A percentile compares a stretch with the other conserved stretches of the same genome.
Conservation (phyloP, 2,329 filamentous ascomycete genomes). For the Exophiala lecanii-corni region DNA sequence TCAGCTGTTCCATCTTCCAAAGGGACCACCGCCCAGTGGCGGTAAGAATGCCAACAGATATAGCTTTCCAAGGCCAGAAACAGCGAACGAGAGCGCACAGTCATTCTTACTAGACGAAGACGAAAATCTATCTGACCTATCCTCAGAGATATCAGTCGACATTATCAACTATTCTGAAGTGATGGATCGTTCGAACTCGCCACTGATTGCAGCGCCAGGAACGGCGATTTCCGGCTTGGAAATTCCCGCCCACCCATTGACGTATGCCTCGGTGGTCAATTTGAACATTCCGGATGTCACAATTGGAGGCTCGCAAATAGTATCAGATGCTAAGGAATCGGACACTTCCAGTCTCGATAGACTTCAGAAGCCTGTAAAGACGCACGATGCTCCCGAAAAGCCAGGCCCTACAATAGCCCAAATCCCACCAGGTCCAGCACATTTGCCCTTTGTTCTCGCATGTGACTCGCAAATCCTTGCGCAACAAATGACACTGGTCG, state of each 20-base stretch:
- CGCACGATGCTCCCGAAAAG: background rate
- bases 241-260: slow-evolving; percentile 42
- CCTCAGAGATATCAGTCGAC: slow-evolving; percentile 49
- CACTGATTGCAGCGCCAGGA: slow-evolving; percentile 31
- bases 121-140: slow-evolving; percentile 52
- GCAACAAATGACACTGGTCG: slow-evolving; percentile 60
- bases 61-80: slow-evolving; percentile 25
- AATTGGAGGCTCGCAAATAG: background rate
- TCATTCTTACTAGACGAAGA: slow-evolving; percentile 53
- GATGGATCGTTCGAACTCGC: slow-evolving; percentile 29
- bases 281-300: slow-evolving; percentile 24
- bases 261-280: slow-evolving; percentile 44
- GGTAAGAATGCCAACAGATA: slow-evolving; percentile 27
- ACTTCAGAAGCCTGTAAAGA: background rate
- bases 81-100: slow-evolving; percentile 27
- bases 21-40: slow-evolving; percentile 25
- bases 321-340: background rate
- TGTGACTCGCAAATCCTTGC: slow-evolving; percentile 58
- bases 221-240: slow-evolving; percentile 37
- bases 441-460: slow-evolving; percentile 60
- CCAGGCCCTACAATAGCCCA: slow-evolving; percentile 9
- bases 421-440: slow-evolving; percentile 32
- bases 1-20: slow-evolving; percentile 21
- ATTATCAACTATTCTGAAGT: slow-evolving; percentile 41
- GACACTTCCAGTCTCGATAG: background rate